Base-by-base conservation (phyloP, 768 basidiomycete species). In the Panus rudis region DNA sequence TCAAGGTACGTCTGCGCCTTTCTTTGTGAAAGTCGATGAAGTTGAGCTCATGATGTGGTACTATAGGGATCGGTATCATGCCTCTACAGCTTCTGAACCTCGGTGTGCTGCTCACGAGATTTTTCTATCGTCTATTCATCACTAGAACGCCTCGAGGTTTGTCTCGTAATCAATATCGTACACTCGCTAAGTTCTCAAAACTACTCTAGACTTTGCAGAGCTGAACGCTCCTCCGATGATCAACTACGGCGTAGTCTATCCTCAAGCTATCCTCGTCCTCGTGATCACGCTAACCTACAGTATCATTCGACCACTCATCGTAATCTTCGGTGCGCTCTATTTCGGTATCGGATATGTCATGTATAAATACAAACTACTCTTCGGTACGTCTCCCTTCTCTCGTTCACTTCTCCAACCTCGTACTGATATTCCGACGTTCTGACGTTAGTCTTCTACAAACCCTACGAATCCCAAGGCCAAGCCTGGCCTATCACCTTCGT, bases 171-270 rank as follows among this genome's bases (percentile, higher is more conserved):
- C 23, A 26, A 5, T 12, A 2, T 21, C 13, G 10, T 33, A n/a
- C n/a, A n/a, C n/a, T n/a, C n/a, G 19, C 26, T 12, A 17, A 6
- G 37, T 41, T 17, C 43, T 41, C 19, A 41, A 31, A n/a, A 40
- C 42, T n/a, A 31, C 21, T 14, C 43, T 55, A 97, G 94, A 99
- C 56, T 93, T 81, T 51, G 94, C 92, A 13, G 96, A 96, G 60
- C 73, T 98, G 13, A 96, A 99, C 57, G 92, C 92, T 0, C 96
- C 96, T 5, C 92, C 96, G 0, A 90, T 93, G 85, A 86, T 98
- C 64, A 98, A 97, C 63, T 94, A 98, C 52, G 96, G 96, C 39
- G 76, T 86, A 39, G 92, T 99, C 10, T 99, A 97, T 60, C 96
- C 96, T 0, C 94, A 97, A 58, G 88, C 93, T 5, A 91, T 98